These are phyloP conservation scores for Nothophytophthora sp. DNA, from an alignment of 352 stramenopile species.

Conservation along the genomic window DNA sequence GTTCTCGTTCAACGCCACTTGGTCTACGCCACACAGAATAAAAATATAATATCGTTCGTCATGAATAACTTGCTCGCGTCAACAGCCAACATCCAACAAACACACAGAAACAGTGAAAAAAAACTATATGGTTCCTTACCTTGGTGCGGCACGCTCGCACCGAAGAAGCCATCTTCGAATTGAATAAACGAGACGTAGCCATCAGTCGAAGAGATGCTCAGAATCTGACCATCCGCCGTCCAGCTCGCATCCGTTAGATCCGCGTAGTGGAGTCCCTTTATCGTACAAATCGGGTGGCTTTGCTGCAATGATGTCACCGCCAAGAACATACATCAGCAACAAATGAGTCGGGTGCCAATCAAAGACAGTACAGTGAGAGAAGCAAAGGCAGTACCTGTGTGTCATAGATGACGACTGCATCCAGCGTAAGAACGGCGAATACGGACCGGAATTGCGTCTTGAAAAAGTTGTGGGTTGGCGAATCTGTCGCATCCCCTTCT, in stretches of 20 bases:
- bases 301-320: slow-evolving; percentile 29
- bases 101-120: neutral
- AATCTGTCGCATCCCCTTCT: slow-evolving; percentile 1
- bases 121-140: slow-evolving; percentile 10
- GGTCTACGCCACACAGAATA: slow-evolving; percentile 25
- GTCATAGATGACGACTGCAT: slow-evolving; percentile 96
- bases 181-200: slow-evolving; percentile 95
- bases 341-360: neutral
- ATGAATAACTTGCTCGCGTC: no score
- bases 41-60: neutral
- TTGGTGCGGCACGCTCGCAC: slow-evolving; percentile 27
- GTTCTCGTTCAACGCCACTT: slow-evolving; percentile 43
- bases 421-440: slow-evolving; percentile 94
- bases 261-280: slow-evolving; percentile 94
- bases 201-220: slow-evolving; percentile 95
- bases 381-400: slow-evolving; percentile 64
- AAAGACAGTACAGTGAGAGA: neutral
- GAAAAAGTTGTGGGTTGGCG: slow-evolving; percentile 63
- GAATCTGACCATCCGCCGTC: slow-evolving; percentile 88
- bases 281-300: slow-evolving; percentile 84
- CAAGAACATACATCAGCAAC: slow-evolving; percentile 8
- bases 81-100: neutral
- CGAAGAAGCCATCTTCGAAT: slow-evolving; percentile 91
- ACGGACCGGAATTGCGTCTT: slow-evolving; percentile 82
- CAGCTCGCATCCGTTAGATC: slow-evolving; percentile 94